Conservation (phyloP, 2,329 filamentous ascomycete genomes). For the Fusarium anguioides region DNA sequence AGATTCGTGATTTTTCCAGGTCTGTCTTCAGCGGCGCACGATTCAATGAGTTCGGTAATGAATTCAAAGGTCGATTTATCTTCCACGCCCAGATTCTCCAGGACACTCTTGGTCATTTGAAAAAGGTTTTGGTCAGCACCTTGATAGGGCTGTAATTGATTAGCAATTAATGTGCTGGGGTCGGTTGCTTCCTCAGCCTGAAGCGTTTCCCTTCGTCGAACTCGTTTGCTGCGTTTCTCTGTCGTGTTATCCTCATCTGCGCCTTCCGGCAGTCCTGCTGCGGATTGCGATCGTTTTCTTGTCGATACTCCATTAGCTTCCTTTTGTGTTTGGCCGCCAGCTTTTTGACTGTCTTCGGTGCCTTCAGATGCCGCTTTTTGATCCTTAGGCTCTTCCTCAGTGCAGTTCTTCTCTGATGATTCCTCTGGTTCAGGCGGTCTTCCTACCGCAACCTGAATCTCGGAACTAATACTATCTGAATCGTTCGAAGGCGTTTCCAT, state of each 20-base stretch:
- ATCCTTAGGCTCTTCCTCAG: conserved; percentile 21
- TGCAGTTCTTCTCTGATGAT: conserved; percentile 7
- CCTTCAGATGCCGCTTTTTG: conserved; percentile 41
- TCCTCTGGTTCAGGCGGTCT: conserved; percentile 14
- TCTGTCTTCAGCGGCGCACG: conserved; percentile 63
- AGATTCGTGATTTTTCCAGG: conserved; percentile 59
- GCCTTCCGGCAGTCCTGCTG: conserved; percentile 66
- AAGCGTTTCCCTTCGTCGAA: conserved; percentile 66
- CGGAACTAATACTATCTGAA: conserved; percentile 24
- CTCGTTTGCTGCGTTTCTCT: conserved; percentile 73
- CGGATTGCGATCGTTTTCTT: conserved; percentile 72
- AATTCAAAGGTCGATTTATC: conserved; percentile 59
- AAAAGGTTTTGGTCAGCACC: conserved; percentile 68
- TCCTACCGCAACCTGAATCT: conserved; percentile 14
- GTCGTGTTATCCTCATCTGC: conserved; percentile 67
- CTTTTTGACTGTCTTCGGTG: conserved; percentile 43
- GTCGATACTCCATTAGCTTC: conserved; percentile 55
- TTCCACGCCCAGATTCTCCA: conserved; percentile 66
- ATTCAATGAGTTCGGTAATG: conserved; percentile 63
- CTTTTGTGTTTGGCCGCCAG: conserved; percentile 47
- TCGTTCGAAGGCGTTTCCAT: conserved; percentile 37
- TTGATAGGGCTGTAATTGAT: conserved; percentile 67
- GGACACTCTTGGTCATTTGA: conserved; percentile 64
- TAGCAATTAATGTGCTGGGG: conserved; percentile 62
- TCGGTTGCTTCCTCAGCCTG: conserved; percentile 65